Percentiles rank a stretch among this genome's conserved stretches.
Evolutionary conservation across 768 basidiomycete genomes (phyloP).

Genomic region (Russula griseocarnosa): DNA sequence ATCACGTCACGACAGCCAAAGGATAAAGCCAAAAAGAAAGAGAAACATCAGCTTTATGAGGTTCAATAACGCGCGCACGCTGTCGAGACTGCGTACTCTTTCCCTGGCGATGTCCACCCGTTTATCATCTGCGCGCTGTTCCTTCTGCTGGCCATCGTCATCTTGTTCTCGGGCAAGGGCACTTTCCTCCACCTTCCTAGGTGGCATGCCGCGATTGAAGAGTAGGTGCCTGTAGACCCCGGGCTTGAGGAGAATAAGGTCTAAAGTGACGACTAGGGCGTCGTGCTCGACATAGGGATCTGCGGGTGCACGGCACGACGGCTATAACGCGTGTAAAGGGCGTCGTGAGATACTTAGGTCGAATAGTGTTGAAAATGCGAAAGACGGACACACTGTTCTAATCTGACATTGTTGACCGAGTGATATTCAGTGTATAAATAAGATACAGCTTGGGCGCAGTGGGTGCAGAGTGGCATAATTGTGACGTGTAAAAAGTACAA

Average conservation of each 20-base stretch:
- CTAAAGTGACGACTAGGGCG: constrained; percentile 63
- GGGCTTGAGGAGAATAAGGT: constrained; percentile 76
- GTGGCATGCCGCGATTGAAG: constrained; percentile 71
- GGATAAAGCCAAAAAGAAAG: neutral
- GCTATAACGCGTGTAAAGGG: constrained; percentile 36
- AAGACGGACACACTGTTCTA: constrained; percentile 76
- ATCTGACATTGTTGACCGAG: constrained; percentile 68
- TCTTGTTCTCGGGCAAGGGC: neutral
- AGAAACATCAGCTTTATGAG: neutral
- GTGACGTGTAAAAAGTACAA: constrained; percentile 6
- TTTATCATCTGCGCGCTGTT: constrained; percentile 29
- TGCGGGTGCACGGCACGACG: constrained; percentile 60
- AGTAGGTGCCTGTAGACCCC: constrained; percentile 79
- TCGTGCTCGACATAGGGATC: constrained; percentile 90
- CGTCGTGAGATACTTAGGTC: constrained; percentile 13
- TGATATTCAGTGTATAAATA: constrained; percentile 81
- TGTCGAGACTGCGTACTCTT: constrained; percentile 12
- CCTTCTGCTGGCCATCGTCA: neutral
- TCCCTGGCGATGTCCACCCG: constrained; percentile 26
- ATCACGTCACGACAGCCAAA: neutral
- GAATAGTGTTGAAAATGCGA: neutral
- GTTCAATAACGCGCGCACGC: neutral
- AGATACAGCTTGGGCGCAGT: constrained; percentile 58
- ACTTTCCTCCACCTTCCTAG: constrained; percentile 41
- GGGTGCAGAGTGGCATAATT: constrained; percentile 78